A percentile compares a stretch with the other conserved stretches of the same genome.
Evolutionary conservation across 495 filamentous ascomycete species (phyloP).

Genomic region (Clavariopsis aquatica): DNA sequence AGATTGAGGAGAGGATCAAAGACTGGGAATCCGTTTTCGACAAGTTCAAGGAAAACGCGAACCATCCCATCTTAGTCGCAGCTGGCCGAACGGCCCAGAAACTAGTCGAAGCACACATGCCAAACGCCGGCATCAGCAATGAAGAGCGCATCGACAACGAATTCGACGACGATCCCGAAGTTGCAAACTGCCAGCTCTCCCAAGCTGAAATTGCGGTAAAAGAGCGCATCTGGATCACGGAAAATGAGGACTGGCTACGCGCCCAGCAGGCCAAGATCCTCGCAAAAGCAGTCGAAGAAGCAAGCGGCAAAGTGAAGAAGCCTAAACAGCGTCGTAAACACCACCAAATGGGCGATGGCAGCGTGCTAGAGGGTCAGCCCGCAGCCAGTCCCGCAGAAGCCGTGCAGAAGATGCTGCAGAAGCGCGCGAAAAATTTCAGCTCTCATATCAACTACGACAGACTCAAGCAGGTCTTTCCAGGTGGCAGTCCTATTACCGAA

Average conservation of each 20-base stretch:
- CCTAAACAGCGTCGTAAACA: conserved; percentile 48
- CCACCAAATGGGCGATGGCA: conserved; percentile 58
- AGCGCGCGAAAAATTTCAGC: conserved; percentile 60
- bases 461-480: conserved; percentile 19
- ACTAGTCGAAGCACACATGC: conserved; percentile 16
- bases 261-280: conserved; percentile 75
- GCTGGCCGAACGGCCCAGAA: not conserved
- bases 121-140: conserved; percentile 11
- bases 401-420: conserved; percentile 70
- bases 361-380: conserved; percentile 49
- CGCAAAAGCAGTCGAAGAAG: conserved; percentile 61
- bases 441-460: conserved; percentile 80
- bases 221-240: conserved; percentile 87
- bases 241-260: conserved; percentile 87
- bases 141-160: not conserved
- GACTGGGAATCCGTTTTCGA: conserved; percentile 20
- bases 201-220: conserved; percentile 72
- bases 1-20: conserved; percentile 35
- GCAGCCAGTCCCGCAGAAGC: conserved; percentile 69
- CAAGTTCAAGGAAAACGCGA: conserved; percentile 20
- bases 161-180: conserved; percentile 84
- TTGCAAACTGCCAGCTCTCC: conserved; percentile 71
- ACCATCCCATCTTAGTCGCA: not conserved
- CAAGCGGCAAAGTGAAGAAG: conserved; percentile 39
- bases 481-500: not conserved